Base-by-base conservation (phyloP, 2,329 filamentous ascomycete species). In the Dactylellina sp. region DNA sequence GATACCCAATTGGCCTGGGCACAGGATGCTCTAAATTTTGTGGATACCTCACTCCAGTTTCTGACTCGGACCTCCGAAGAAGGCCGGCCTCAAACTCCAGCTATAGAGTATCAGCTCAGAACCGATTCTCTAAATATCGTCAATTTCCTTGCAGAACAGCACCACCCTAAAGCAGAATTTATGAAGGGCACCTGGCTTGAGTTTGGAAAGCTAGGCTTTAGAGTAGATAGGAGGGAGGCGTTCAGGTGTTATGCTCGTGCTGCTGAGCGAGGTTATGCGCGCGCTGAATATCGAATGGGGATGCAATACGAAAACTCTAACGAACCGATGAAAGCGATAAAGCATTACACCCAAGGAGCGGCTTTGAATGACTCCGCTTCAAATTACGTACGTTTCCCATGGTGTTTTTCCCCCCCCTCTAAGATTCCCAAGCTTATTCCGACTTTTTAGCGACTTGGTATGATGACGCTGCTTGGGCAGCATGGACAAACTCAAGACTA, bases 251-350 rank as follows among this genome's bases (percentile, higher is more conserved):
- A 98, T 82, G 88, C 89, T 75, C 86, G 89, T 78, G 91, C 95
- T n/a, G 90, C 92, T 28, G 90, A 93, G 78, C 89, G 91, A 78
- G 92, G 92, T 68, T 96, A 93, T 82, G 88, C 90, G 20, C 86
- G 95, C 78, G 93, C 95, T 18, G 92, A 98, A 81, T 99, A 99
- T 81, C 89, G 95, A 50, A 96, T 99, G 83, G 95, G 95, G 75
- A 99, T 98, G 94, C 90, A 97, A 66, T 98, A 93, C 80, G 95
- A 99, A 82, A 93, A 91, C 80, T 94, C 93, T 2, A 96, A 96
- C 79, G 94, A 99, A 79, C 89, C 93, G 72, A 86, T 89, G 75
- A 97, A 96, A 81, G 95, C 95, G 4, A 89, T 97, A 79, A 89
- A 90, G 79, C 93, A 98, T 81, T 99, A 98, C 82, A 88, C 92